Conservation (phyloP, 441 rosid genomes). For the Mallotus repandus region DNA sequence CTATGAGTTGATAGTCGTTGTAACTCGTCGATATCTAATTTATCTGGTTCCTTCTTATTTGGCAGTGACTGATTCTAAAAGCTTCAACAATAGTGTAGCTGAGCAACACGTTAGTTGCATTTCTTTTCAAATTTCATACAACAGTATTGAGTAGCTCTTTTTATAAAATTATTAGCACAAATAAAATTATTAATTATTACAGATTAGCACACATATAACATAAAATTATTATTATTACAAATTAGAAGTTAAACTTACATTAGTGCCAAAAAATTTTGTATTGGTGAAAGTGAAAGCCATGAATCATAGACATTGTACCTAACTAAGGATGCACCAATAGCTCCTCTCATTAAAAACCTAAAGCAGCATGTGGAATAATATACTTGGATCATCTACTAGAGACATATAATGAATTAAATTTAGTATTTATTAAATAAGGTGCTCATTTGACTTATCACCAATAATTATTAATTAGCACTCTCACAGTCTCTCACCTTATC, state of each 20-base stretch:
- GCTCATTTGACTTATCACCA: background rate
- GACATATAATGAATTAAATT: background rate
- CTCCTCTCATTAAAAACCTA: no score
- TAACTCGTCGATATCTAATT: background rate
- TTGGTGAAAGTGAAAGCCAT: background rate
- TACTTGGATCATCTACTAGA: constrained; percentile 2
- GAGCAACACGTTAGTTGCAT: constrained; percentile 60
- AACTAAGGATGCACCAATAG: background rate
- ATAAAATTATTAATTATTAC: no score
- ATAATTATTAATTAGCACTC: no score
- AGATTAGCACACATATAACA: constrained; percentile 23
- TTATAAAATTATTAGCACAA: no score
- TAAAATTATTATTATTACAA: constrained; percentile 27
- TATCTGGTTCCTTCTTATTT: constrained; percentile 16
- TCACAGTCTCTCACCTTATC: no score
- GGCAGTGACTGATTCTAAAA: constrained; percentile 65
- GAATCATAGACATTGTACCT: constrained; percentile 12
- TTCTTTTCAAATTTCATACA: background rate
- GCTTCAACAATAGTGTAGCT: constrained; percentile 80
- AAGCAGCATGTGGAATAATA: background rate
- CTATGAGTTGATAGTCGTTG: no score
- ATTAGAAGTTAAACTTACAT: constrained; percentile 38
- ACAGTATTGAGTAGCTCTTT: background rate
- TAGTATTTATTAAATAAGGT: background rate
- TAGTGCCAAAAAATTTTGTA: constrained; percentile 24